These are phyloP conservation scores for Nemania sp. DNA, from an alignment of 2,329 filamentous ascomycete species.

Conservation along the genomic window DNA sequence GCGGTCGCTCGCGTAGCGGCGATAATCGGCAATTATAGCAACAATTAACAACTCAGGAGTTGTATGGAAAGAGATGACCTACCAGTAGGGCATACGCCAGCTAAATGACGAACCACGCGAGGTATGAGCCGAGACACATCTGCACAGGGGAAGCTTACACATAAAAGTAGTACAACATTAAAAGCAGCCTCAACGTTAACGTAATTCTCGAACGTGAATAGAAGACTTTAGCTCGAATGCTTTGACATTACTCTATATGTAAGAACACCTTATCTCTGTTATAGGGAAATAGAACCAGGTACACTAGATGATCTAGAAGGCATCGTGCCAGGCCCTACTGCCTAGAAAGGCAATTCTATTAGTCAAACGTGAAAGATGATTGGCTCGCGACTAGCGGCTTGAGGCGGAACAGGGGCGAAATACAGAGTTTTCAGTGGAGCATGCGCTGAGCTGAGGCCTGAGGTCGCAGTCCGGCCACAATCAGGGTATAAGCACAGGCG, in stretches of 20 bases:
- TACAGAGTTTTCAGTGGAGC: conserved; percentile 32
- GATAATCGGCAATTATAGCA: neutral
- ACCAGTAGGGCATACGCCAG: neutral
- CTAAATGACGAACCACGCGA: neutral
- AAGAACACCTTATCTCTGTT: conserved; percentile 1
- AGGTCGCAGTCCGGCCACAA: neutral
- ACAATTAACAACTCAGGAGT: neutral
- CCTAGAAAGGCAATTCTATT: conserved; percentile 32
- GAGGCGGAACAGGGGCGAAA: conserved; percentile 10
- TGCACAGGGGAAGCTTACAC: neutral
- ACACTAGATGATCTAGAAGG: neutral
- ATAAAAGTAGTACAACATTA: neutral
- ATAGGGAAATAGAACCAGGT: neutral
- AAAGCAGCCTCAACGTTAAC: neutral
- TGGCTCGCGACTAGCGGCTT: conserved; percentile 24
- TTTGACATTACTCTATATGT: conserved; percentile 15
- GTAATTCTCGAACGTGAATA: conserved; percentile 2
- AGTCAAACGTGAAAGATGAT: conserved; percentile 34
- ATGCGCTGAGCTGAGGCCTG: conserved; percentile 7
- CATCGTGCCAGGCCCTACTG: conserved; percentile 10
- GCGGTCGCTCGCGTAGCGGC: neutral
- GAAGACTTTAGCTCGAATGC: neutral
- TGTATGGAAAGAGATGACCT: neutral
- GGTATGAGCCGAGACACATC: neutral
- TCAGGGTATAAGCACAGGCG: conserved; percentile 5